Percentiles rank a stretch among this genome's conserved stretches.
These are phyloP conservation scores for Neopestalotiopsis rosae DNA, from an alignment of 2,329 filamentous ascomycete genomes.

Conservation along the genomic window DNA sequence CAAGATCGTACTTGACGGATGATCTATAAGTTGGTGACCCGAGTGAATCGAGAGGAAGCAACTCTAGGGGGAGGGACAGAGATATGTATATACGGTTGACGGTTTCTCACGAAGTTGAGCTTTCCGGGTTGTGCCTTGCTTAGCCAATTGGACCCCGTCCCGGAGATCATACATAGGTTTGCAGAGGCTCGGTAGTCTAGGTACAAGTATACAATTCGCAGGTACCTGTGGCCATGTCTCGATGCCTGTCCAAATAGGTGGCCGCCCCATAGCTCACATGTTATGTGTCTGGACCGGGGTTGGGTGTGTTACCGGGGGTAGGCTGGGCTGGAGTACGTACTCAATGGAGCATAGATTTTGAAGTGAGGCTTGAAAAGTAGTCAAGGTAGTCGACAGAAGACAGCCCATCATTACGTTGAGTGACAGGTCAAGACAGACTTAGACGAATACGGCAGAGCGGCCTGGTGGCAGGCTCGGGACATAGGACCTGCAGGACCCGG, in stretches of 20 bases:
- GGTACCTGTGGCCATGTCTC: background rate
- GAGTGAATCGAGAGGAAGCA: slow-evolving; percentile 16
- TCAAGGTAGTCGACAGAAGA: background rate
- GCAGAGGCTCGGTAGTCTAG: background rate
- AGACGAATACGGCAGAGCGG: slow-evolving; percentile 8
- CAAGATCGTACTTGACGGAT: background rate
- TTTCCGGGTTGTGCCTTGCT: background rate
- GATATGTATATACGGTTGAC: slow-evolving; percentile 1
- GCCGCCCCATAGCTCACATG: slow-evolving; percentile 1
- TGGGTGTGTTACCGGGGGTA: background rate
- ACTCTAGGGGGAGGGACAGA: slow-evolving; percentile 1
- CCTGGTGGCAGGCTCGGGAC: slow-evolving; percentile 4
- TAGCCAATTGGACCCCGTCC: slow-evolving; percentile 11
- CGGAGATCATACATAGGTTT: slow-evolving; percentile 5
- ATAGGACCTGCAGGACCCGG: background rate
- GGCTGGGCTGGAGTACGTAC: slow-evolving; percentile 7
- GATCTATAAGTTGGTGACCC: slow-evolving; percentile 8
- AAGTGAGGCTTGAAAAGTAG: slow-evolving; percentile 1
- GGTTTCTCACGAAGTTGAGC: background rate
- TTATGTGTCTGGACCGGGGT: slow-evolving; percentile 1
- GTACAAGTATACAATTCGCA: background rate
- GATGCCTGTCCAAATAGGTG: slow-evolving; percentile 10
- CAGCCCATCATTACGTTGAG: slow-evolving; percentile 5
- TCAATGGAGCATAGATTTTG: background rate
- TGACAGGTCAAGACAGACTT: background rate